Evolutionary conservation across 208 protist genomes (phyloP), one percentile per base, ranked within the genome.

Genomic region (Acanthamoeba royreba): DNA sequence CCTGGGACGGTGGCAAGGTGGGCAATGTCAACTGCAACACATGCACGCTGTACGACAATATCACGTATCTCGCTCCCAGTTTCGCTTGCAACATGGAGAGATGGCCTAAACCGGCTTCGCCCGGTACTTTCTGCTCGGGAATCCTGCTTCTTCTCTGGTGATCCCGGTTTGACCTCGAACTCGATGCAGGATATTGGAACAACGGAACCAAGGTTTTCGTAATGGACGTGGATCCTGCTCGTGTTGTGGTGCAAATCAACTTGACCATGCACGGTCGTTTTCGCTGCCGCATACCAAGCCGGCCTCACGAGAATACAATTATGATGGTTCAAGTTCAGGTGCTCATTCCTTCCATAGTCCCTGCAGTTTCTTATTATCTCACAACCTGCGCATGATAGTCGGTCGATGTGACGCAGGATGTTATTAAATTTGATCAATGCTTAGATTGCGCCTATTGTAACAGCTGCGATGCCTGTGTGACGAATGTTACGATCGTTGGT

Each of bases 181-280:
- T 5, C 8, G 46, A 35, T 22, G 4, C 61, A 61, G 88, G 88
- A 17, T n/a, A 92, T 19, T 92, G 88, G 88, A 61, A 15, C 61
- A 61, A 92, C 19, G 88, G 88, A 19, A 92, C 53, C 28, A 92
- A 92, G 88, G 31, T 49, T 19, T 92, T 92, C 88, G 31, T 43
- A 8, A 15, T 92, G 9, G 88, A 40, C 17, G 88, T 92, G 28
- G 45, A 47, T n/a, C 42, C 66, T 9, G 42, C 66, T 25, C 61
- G 63, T n/a, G 19, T 92, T 17, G 88, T 92, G 28, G 55, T 45
- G 42, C 88, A 92, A 61, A 43, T 92, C 88, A 92, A 92, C 35
- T 33, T 92, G 15, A 92, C 88, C 47, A 81, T 92, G 88, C 46
- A 81, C 46, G 88, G 88, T 1, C 53, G 88, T 3, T 92, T 92